Evolutionary conservation across 139 green algal species (phyloP).

Genomic region (Diplosphaera chodatii): DNA sequence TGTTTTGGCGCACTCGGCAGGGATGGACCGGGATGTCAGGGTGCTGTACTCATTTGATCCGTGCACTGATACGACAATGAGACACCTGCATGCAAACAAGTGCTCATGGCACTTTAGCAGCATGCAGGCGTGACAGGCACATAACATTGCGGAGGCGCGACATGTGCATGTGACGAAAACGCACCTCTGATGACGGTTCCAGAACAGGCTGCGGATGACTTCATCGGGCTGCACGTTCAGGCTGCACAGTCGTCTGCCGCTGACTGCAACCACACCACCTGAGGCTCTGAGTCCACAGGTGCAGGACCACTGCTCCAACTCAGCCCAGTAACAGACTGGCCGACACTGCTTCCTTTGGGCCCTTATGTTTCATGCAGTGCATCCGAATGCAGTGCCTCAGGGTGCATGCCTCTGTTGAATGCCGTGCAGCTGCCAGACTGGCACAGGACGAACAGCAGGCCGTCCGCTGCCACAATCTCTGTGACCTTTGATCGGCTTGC

Average conservation of each 20-base stretch:
- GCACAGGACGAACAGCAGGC: slow-evolving; percentile 40
- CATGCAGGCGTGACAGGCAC: too few species aligned
- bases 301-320: too few species aligned
- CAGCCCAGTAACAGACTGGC: too few species aligned
- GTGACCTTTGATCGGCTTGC: slow-evolving; percentile 13
- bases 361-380: background rate
- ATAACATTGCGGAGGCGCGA: too few species aligned
- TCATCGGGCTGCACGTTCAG: slow-evolving; percentile 34
- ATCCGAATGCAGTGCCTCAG: background rate
- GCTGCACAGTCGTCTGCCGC: slow-evolving; percentile 30
- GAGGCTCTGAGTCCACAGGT: too few species aligned
- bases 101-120: too few species aligned
- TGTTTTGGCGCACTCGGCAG: too few species aligned
- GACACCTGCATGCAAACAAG: background rate
- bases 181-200: slow-evolving; percentile 40
- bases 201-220: slow-evolving; percentile 38
- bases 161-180: too few species aligned
- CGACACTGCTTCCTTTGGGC: background rate
- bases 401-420: slow-evolving; percentile 26
- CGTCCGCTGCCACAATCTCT: slow-evolving; percentile 38
- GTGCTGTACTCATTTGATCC: slow-evolving; percentile 25
- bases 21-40: slow-evolving; percentile 21
- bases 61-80: slow-evolving; percentile 38
- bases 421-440: slow-evolving; percentile 39
- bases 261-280: slow-evolving; percentile 19